A percentile compares a stretch with the other conserved stretches of the same genome.
Conservation (phyloP, 257 asterid genomes). For the Schizonepeta tenuifolia region DNA sequence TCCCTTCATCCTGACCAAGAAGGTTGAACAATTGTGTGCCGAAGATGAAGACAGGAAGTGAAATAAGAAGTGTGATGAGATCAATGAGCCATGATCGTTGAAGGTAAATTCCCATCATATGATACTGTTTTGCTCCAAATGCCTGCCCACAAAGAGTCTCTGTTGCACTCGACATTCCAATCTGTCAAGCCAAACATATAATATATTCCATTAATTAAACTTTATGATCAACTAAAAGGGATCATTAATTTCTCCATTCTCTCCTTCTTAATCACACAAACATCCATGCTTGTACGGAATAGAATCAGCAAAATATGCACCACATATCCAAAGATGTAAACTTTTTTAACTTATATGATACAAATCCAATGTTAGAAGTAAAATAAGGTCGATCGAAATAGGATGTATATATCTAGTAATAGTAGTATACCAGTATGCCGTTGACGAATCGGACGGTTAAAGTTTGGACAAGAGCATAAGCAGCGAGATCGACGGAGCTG, state of each 20-base stretch:
- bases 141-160: slow-evolving; percentile 89
- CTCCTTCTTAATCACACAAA: background rate
- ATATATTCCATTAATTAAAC: too few species aligned
- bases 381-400: too few species aligned
- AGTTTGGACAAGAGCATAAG: slow-evolving; percentile 25
- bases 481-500: slow-evolving; percentile 21
- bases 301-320: too few species aligned
- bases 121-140: slow-evolving; percentile 73
- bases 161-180: slow-evolving; percentile 90
- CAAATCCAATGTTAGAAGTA: background rate
- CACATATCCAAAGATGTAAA: background rate
- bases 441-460: slow-evolving; percentile 14
- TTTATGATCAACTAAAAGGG: background rate
- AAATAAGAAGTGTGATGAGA: slow-evolving; percentile 49
- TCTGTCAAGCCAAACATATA: slow-evolving; percentile 33
- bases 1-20: slow-evolving; percentile 53
- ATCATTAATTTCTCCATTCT: background rate
- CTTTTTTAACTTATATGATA: background rate
- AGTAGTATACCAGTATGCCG: background rate
- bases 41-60: slow-evolving; percentile 65
- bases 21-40: slow-evolving; percentile 51
- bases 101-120: slow-evolving; percentile 79
- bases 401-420: too few species aligned
- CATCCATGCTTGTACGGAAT: background rate
- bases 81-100: slow-evolving; percentile 82